A percentile compares a stretch with the other conserved stretches of the same genome.
phyloP scores from a whole-genome alignment of 441 rosid species.

The Macaranga tanarius region DNA sequence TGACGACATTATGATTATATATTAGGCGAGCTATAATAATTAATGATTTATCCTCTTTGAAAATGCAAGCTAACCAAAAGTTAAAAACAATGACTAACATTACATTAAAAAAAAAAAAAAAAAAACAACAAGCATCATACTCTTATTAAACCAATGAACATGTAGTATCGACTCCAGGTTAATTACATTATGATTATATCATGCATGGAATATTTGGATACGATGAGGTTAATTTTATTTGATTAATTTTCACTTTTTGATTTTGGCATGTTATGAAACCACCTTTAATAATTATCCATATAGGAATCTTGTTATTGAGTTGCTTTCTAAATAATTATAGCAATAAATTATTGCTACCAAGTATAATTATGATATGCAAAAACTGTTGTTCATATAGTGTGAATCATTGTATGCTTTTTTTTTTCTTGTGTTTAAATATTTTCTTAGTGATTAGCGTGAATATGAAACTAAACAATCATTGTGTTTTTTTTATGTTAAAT shows the following conservation, averaged over 20 bases:
- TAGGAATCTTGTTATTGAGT: conserved; percentile 1
- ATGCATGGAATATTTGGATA: neutral
- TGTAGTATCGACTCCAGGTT: too few species aligned
- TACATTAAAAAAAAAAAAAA: too few species aligned
- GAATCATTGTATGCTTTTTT: neutral
- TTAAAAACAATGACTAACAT: too few species aligned
- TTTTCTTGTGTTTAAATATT: neutral
- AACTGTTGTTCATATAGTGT: neutral
- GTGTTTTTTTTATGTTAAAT: too few species aligned
- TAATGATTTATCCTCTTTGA: too few species aligned
- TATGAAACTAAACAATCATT: neutral
- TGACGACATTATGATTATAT: too few species aligned
- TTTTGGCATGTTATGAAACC: conserved; percentile 2
- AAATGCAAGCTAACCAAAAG: too few species aligned
- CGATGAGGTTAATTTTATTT: neutral
- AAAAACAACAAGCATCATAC: too few species aligned
- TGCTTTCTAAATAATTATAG: conserved; percentile 15
- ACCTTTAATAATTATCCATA: conserved; percentile 13
- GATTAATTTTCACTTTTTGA: neutral
- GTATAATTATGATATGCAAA: neutral
- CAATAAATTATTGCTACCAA: neutral
- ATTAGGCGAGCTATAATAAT: too few species aligned
- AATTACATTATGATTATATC: neutral
- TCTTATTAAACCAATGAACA: too few species aligned
- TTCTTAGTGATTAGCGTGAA: neutral